Evolutionary conservation across 192 early-diverging fungal species (phyloP), one percentile per base, ranked within the genome.

Genomic region (Thoreauomyces humboldtii): DNA sequence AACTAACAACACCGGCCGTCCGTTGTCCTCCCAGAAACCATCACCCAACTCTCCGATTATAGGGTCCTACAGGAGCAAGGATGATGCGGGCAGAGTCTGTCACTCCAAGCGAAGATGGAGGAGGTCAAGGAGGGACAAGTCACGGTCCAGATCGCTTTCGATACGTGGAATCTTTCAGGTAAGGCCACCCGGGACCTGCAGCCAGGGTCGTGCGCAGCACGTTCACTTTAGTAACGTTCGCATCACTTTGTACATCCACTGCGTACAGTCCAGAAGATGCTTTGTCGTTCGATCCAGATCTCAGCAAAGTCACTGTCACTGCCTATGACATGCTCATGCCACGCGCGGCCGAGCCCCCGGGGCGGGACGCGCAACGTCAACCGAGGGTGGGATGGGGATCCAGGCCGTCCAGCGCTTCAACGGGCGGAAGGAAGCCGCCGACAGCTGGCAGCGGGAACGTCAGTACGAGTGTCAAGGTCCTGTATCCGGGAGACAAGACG

Each of bases 401-500:
- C 37, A 24, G 59, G 14, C 59, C 67, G 11, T 45, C 54, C 17
- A 69, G 58, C 35, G 62, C 62, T 48, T 12, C 11, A 25, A 27
- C 17, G 27, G 50, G 27, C 50, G 9, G 27, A 24, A 52, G 29
- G n/a, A n/a, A n/a, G n/a, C n/a, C 19, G 7, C 27, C 50, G 50
- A 28, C 50, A 6, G 50, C 50, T 27, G n/a, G 50, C 50, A 52
- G 50, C 50, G 3, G 50, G 27, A n/a, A n/a, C n/a, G n/a, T n/a
- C n/a, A n/a, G n/a, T n/a, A n/a, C n/a, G n/a, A n/a, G n/a, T n/a
- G n/a, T n/a, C 19, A 55, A 32, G 42, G 58, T 66, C 24, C 36
- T 72, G 3, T 72, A 66, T 54, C 70, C 70, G 34, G 63, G 56
- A 0, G 73, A 74, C 45, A 74, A 67, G 47, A 74, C 73, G 12